Evolutionary conservation across 2,329 filamentous ascomycete genomes (phyloP).

Genomic region (Apiospora arundinis): DNA sequence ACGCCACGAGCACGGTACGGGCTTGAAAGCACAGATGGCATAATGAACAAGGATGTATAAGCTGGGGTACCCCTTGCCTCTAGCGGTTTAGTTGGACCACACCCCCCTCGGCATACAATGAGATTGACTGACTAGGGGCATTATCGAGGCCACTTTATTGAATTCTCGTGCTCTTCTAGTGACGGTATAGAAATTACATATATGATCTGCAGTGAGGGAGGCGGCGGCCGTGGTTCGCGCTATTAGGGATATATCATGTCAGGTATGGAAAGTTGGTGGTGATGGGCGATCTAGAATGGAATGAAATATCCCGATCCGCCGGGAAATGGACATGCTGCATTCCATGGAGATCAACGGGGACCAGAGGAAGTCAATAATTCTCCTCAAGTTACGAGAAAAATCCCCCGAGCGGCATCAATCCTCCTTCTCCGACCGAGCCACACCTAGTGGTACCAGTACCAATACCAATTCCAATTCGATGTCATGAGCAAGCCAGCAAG

Average conservation of each 20-base stretch:
- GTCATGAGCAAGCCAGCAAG: background rate
- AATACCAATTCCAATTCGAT: too few species aligned
- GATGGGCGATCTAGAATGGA: slow-evolving; percentile 4
- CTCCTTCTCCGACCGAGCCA: slow-evolving; percentile 3
- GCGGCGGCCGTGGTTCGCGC: background rate
- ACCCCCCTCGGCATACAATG: slow-evolving; percentile 6
- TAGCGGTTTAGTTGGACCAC: slow-evolving; percentile 16
- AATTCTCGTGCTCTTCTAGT: slow-evolving; percentile 17
- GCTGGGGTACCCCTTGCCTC: slow-evolving; percentile 16
- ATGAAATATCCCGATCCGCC: slow-evolving; percentile 14
- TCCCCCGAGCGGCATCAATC: slow-evolving; percentile 6
- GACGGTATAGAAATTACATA: slow-evolving; percentile 1
- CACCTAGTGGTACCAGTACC: background rate
- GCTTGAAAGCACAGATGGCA: slow-evolving; percentile 19
- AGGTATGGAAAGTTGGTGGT: background rate
- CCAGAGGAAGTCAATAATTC: slow-evolving; percentile 16
- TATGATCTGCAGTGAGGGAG: background rate
- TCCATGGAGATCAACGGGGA: slow-evolving; percentile 5
- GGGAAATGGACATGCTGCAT: slow-evolving; percentile 1
- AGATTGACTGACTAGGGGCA: background rate
- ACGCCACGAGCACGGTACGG: slow-evolving; percentile 17
- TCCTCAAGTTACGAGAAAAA: slow-evolving; percentile 17
- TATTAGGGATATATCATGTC: background rate
- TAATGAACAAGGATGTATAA: slow-evolving; percentile 15
- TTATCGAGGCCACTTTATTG: slow-evolving; percentile 16